These are phyloP conservation scores for Obelidium mucronatum DNA, from an alignment of 192 early-diverging fungal species.

Conservation along the genomic window DNA sequence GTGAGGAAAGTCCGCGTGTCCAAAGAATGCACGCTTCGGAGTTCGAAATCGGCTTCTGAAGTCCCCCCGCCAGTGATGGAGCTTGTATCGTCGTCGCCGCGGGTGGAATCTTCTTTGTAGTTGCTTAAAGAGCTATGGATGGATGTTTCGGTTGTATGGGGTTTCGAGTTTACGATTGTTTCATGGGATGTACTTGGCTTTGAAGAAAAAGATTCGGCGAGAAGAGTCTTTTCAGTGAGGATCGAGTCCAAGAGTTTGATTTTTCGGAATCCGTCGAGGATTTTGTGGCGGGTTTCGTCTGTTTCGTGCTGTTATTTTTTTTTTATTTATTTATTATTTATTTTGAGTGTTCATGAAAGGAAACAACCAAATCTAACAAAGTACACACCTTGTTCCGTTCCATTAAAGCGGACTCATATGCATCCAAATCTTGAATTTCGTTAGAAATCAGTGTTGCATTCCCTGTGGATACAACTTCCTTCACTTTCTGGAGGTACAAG, in stretches of 20 bases:
- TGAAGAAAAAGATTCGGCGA: conserved; percentile 26
- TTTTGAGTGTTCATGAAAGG: no score
- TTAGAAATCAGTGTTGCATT: no score
- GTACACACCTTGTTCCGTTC: no score
- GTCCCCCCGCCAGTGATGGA: not conserved
- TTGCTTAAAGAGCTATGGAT: no score
- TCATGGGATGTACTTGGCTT: conserved; percentile 31
- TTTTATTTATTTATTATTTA: not conserved
- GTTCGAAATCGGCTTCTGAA: conserved; percentile 43
- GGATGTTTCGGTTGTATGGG: not conserved
- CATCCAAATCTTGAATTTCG: no score
- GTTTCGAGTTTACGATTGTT: conserved; percentile 34
- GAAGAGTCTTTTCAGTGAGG: conserved; percentile 43
- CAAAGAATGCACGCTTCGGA: conserved; percentile 50
- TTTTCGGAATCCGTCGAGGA: conserved; percentile 39
- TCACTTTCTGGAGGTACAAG: no score
- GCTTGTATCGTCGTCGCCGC: not conserved
- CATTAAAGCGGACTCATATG: no score
- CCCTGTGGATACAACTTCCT: no score
- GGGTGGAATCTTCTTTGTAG: no score
- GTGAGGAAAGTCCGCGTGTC: conserved; percentile 57
- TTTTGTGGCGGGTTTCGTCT: conserved; percentile 23
- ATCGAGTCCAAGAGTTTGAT: conserved; percentile 52
- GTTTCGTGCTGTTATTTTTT: not conserved
- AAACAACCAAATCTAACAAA: no score